Base-by-base conservation (phyloP, 208 protist genomes). In the Trypanosoma mega region DNA sequence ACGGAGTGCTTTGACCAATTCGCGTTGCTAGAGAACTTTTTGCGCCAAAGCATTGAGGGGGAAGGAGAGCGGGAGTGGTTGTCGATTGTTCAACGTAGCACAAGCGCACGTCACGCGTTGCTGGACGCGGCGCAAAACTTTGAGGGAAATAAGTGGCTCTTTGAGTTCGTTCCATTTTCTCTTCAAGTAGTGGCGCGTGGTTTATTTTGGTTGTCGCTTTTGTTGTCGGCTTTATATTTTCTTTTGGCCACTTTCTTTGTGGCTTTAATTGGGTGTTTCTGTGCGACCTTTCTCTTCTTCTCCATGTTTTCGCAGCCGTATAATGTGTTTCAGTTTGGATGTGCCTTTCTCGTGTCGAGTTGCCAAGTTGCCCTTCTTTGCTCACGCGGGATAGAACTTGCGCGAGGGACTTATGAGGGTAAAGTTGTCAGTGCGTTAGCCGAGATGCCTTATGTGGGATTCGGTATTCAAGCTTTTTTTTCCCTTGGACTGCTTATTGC, bases 351-450 rank as follows among this genome's bases (percentile, higher is more conserved):
- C 12, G 68, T 89, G 46, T 54, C 61, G 18, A 46, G 65, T 3
- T 68, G 37, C 11, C 78, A 92, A 54, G 75, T 76, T 46, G 59
- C 63, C 29, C 58, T 87, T 2, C 69, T 87, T 48, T 79, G 77
- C 66, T 84, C 79, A 20, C 75, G 82, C 26, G 80, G 82, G 24
- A 76, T 85, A 54, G 82, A 93, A 39, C 52, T 93, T 18, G 49
- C 76, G 2, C 79, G 72, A 26, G 69, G 73, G 49, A 82, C 67
- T 5, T 90, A 79, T 37, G 54, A 80, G 49, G 82, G 82, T 16
- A 59, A 71, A n/a, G 39, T 93, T 21, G 60, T 90, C 31, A 71
- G 82, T 34, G 66, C 71, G 2, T 49, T 93, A 16, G 29, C 36
- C 18, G 57, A 39, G 0, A 79, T 93, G 48, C 75, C 82, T 12